Evolutionary conservation across 2,329 filamentous ascomycete species (phyloP).

Genomic region (Diatrype stigma): DNA sequence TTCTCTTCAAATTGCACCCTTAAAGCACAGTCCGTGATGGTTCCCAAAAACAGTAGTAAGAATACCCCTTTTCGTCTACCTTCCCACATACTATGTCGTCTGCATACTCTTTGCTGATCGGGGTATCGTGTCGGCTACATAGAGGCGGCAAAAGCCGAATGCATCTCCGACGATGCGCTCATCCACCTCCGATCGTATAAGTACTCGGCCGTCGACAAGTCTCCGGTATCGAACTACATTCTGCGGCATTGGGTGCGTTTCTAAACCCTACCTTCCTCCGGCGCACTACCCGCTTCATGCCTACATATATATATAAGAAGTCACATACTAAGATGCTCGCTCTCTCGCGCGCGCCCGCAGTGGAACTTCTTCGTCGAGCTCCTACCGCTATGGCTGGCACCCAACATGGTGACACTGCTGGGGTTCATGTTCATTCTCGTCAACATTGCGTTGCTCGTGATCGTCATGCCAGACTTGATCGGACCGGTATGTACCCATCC

Average conservation of each 20-base stretch:
- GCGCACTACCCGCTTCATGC: slow-evolving; percentile 4
- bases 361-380: slow-evolving; percentile 96
- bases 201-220: slow-evolving; percentile 96
- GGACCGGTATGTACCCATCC: slow-evolving; percentile 64
- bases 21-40: slow-evolving; percentile 24
- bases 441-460: slow-evolving; percentile 70
- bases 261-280: slow-evolving; percentile 15
- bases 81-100: slow-evolving; percentile 1
- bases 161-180: slow-evolving; percentile 85
- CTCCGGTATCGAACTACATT: slow-evolving; percentile 87
- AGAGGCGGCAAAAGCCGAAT: slow-evolving; percentile 60
- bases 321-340: background rate
- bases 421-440: slow-evolving; percentile 91
- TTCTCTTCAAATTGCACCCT: background rate
- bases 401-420: slow-evolving; percentile 94
- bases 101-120: slow-evolving; percentile 9
- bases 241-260: slow-evolving; percentile 84
- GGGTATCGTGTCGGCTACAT: slow-evolving; percentile 1
- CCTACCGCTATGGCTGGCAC: slow-evolving; percentile 91
- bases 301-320: slow-evolving; percentile 23
- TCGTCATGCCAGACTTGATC: slow-evolving; percentile 84
- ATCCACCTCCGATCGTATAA: slow-evolving; percentile 93
- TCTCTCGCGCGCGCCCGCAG: slow-evolving; percentile 42
- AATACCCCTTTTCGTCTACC: background rate
- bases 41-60: slow-evolving; percentile 34